phyloP scores from a whole-genome alignment of 495 filamentous ascomycete species.

The Geoglossum glabrum region DNA sequence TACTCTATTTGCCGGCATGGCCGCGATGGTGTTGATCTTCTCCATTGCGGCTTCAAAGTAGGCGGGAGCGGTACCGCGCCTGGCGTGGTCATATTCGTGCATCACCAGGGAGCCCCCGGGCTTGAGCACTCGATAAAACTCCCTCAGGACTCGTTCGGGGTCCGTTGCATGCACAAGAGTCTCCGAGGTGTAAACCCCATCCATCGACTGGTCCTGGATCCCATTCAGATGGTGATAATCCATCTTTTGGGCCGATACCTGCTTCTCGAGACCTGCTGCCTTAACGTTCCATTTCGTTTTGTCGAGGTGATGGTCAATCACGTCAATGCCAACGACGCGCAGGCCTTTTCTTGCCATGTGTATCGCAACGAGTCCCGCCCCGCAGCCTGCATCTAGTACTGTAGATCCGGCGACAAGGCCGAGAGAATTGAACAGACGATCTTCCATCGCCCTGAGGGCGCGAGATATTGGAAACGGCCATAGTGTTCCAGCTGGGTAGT shows the following conservation, averaged over 20 bases:
- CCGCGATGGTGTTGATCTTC: slow-evolving; percentile 23
- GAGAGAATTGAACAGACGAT: slow-evolving; percentile 22
- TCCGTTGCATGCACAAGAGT: slow-evolving; percentile 37
- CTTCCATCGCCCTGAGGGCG: slow-evolving; percentile 28
- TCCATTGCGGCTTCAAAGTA: slow-evolving; percentile 19
- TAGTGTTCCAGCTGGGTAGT: slow-evolving; percentile 23
- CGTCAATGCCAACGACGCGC: slow-evolving; percentile 15
- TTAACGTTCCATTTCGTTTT: slow-evolving; percentile 21
- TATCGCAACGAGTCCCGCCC: slow-evolving; percentile 28
- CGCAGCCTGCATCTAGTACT: slow-evolving; percentile 34
- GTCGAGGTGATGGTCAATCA: slow-evolving; percentile 11
- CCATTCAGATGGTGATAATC: slow-evolving; percentile 34
- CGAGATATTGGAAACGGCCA: slow-evolving; percentile 28
- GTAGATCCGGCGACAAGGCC: slow-evolving; percentile 18
- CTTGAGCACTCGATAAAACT: slow-evolving; percentile 28
- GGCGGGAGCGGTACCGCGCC: slow-evolving; percentile 13
- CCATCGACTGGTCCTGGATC: slow-evolving; percentile 20
- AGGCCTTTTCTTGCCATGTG: slow-evolving; percentile 22
- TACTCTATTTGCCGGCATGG: slow-evolving; percentile 26
- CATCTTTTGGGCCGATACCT: slow-evolving; percentile 21
- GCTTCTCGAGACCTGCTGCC: slow-evolving; percentile 17
- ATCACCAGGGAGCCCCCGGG: slow-evolving; percentile 28
- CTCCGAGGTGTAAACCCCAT: slow-evolving; percentile 39
- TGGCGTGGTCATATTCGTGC: slow-evolving; percentile 31
- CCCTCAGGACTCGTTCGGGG: slow-evolving; percentile 22